Percentiles rank a stretch among this genome's conserved stretches.
These are phyloP conservation scores for Podaxis sp. DNA, from an alignment of 768 basidiomycete genomes.

Conservation along the genomic window DNA sequence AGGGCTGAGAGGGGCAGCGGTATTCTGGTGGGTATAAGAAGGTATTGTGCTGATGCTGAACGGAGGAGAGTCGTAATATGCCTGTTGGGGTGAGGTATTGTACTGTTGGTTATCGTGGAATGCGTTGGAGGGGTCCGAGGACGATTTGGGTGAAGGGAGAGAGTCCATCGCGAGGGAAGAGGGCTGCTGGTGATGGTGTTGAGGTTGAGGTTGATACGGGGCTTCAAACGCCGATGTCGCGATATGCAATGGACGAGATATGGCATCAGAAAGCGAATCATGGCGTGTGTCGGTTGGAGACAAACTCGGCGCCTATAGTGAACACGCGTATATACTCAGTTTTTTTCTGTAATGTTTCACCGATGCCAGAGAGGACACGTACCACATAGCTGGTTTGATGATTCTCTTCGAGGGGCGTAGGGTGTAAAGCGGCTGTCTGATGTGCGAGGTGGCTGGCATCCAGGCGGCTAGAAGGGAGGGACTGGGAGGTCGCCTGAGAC, in stretches of 20 bases:
- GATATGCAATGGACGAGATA: background rate
- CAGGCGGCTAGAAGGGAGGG: background rate
- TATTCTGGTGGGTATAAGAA: background rate
- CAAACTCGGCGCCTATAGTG: background rate
- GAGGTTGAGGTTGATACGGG: background rate
- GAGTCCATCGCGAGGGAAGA: conserved; percentile 10
- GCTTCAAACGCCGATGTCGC: background rate
- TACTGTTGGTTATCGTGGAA: background rate
- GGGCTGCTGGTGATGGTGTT: background rate
- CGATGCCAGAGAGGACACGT: background rate
- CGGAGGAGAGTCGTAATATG: background rate
- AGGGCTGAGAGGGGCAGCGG: background rate
- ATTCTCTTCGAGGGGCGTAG: background rate
- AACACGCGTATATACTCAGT: background rate
- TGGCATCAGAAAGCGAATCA: background rate
- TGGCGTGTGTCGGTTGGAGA: background rate
- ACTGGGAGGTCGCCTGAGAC: background rate
- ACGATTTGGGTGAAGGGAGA: background rate
- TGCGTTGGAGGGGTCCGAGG: background rate
- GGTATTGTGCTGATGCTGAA: background rate
- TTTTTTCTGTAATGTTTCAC: background rate
- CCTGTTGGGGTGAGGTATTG: background rate
- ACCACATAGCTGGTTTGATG: background rate
- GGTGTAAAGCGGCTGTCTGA: background rate
- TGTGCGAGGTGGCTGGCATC: background rate